Evolutionary conservation across 2,329 filamentous ascomycete species (phyloP), one percentile per base, ranked within the genome.

Genomic region (Pseudogymnoascus sp.): DNA sequence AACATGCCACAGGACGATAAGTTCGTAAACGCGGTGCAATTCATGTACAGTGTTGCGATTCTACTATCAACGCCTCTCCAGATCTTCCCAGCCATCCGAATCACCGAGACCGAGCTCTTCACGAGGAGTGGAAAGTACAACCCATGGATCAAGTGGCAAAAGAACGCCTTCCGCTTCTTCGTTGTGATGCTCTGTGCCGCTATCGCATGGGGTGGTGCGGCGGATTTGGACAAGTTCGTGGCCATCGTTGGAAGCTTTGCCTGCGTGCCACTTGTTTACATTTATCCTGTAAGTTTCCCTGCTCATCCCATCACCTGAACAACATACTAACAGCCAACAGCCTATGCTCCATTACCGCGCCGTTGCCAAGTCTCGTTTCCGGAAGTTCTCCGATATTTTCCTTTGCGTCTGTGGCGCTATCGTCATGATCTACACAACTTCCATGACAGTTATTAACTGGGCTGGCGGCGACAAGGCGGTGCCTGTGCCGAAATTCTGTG

Each of bases 91-190:
- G 94, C 94, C 43, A 97, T 99, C 70, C 89, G 93, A 71, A 99
- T 99, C 70, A 91, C 90, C 35, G 92, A 96, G 75, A 96, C 96
- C 68, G 91, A 91, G 66, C 80, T 97, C 6, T 99, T 97, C 74
- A 96, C 90, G 22, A 83, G 89, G 71, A 96, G 91, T 64, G 92
- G 94, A 68, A 99, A 99, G 76, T 96, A 97, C 77, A 97, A 97
- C 72, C 92, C 91, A 0, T 94, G 90, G 71, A 96, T 99, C 79
- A 99, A 99, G 78, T 99, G 94, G 94, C 90, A 97, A 81, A 99
- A 99, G 85, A 99, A 99, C 68, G 78, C 88, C 35, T 99, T 96
- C 79, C 88, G 94, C 60, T 99, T 97, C 80, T 87, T 93, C 71
- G 85, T 97, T 64, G 94, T 97, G 58, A 83, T 90, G 69, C 75